Conservation (phyloP, 441 rosid species). For the Pelargonium citronellum region DNA sequence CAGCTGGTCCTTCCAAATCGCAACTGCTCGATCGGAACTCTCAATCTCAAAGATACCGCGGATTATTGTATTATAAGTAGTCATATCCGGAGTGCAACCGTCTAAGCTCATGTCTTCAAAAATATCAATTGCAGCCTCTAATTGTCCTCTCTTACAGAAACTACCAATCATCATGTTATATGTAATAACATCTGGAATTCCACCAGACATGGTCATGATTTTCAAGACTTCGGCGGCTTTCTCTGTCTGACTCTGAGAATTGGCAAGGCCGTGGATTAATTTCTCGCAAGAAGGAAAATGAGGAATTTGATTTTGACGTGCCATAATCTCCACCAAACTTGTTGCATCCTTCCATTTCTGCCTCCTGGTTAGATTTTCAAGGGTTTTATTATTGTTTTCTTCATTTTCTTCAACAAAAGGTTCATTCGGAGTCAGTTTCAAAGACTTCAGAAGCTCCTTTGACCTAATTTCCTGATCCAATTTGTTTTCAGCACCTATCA, state of each 20-base stretch:
- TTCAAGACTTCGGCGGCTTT: constrained; percentile 50
- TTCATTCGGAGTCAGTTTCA: constrained; percentile 34
- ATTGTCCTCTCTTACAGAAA: constrained; percentile 53
- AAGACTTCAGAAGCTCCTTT: constrained; percentile 26
- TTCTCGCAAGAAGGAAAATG: constrained; percentile 58
- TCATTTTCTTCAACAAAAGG: constrained; percentile 45
- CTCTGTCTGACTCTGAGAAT: constrained; percentile 40
- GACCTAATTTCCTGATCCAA: constrained; percentile 25
- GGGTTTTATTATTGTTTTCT: constrained; percentile 56
- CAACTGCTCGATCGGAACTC: constrained; percentile 47
- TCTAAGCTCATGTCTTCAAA: constrained; percentile 67
- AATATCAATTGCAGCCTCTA: constrained; percentile 49
- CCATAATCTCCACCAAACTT: constrained; percentile 62
- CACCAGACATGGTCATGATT: constrained; percentile 80
- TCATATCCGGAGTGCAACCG: constrained; percentile 76
- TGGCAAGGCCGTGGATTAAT: constrained; percentile 57
- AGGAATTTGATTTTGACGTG: constrained; percentile 67
- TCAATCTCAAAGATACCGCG: constrained; percentile 57
- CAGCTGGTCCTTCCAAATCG: constrained; percentile 62
- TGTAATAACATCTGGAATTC: constrained; percentile 65
- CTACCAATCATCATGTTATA: constrained; percentile 71
- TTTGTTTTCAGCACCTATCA: constrained; percentile 22
- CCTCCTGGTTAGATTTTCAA: constrained; percentile 43
- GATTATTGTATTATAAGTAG: constrained; percentile 63
- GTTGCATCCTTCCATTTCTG: constrained; percentile 51